Evolutionary conservation across 2,329 filamentous ascomycete species (phyloP).

Genomic region (Diaporthe vaccinii): DNA sequence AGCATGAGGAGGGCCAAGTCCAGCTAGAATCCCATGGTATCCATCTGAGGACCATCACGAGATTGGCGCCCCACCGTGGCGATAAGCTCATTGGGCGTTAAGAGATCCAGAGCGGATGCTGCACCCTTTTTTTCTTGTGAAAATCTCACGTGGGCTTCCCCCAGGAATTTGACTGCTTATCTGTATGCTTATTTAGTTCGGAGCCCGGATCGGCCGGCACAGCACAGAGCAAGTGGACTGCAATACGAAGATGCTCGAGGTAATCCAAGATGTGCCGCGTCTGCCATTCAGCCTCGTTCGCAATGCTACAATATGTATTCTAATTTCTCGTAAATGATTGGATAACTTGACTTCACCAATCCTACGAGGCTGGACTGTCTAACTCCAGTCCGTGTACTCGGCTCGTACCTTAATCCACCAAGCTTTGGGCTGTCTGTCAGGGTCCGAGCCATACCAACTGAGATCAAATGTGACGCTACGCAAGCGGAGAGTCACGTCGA

Average conservation of each 20-base stretch:
- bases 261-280: not conserved
- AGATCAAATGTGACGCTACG: not conserved
- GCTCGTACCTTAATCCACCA: not conserved
- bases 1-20: constrained; percentile 19
- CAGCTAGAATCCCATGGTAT: constrained; percentile 11
- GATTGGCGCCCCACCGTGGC: constrained; percentile 17
- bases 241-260: not conserved
- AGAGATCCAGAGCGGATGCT: constrained; percentile 15
- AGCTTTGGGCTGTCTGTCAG: not conserved
- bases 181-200: not conserved
- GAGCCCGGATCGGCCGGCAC: constrained; percentile 4
- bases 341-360: not conserved
- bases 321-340: not conserved
- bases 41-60: constrained; percentile 29
- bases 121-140: constrained; percentile 13
- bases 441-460: not conserved
- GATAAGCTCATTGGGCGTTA: constrained; percentile 21
- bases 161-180: constrained; percentile 20
- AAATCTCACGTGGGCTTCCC: constrained; percentile 19
- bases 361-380: not conserved
- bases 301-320: not conserved
- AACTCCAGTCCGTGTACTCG: not conserved
- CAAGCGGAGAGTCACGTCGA: not conserved
- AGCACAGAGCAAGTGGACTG: not conserved
- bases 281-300: not conserved